These are phyloP conservation scores for Geosmithia putterillii DNA, from an alignment of 2,329 filamentous ascomycete species.

Conservation along the genomic window DNA sequence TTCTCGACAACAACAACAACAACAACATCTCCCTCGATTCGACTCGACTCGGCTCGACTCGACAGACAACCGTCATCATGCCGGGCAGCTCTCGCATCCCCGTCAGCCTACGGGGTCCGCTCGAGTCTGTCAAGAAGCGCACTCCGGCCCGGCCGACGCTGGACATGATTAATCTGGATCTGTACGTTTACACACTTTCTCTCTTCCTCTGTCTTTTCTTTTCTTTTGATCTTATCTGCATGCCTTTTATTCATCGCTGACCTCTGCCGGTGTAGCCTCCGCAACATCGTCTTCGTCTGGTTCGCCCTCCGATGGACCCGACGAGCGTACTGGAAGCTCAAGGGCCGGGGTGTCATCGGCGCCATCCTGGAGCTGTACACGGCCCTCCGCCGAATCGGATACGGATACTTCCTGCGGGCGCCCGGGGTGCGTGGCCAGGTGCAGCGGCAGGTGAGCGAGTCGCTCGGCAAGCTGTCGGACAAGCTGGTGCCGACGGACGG, in stretches of 20 bases:
- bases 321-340: slow-evolving; percentile 70
- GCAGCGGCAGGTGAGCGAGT: slow-evolving; percentile 69
- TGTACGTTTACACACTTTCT: slow-evolving; percentile 40
- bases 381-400: slow-evolving; percentile 59
- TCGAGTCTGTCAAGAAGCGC: slow-evolving; percentile 47
- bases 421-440: slow-evolving; percentile 83
- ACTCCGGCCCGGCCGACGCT: slow-evolving; percentile 39
- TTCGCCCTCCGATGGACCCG: slow-evolving; percentile 78
- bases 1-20: no score
- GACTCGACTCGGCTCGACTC: no score
- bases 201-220: not conserved
- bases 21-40: no score
- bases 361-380: slow-evolving; percentile 64
- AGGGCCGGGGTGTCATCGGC: slow-evolving; percentile 77
- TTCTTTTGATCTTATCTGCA: not conserved
- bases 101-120: slow-evolving; percentile 55
- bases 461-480: slow-evolving; percentile 65
- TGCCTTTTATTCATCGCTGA: not conserved
- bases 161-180: slow-evolving; percentile 51
- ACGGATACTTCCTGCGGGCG: slow-evolving; percentile 73
- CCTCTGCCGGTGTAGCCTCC: slow-evolving; percentile 53
- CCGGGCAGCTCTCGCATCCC: slow-evolving; percentile 59
- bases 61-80: no score
- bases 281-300: slow-evolving; percentile 79
- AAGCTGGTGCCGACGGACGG: slow-evolving; percentile 71